phyloP scores from a whole-genome alignment of 257 asterid species.

The Mitragyna speciosa region DNA sequence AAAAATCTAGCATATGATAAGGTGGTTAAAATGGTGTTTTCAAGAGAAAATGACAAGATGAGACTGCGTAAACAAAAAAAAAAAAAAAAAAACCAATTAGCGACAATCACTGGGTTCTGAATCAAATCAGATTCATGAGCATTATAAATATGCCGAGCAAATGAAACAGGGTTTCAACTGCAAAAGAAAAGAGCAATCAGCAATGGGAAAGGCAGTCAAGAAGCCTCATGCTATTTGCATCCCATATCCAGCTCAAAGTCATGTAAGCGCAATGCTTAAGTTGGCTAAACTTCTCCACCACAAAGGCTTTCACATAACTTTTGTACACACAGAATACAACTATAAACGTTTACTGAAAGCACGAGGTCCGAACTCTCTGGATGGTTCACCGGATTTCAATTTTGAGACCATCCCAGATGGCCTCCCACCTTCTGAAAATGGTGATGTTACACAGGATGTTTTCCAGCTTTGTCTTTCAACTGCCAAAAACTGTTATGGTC shows the following conservation, averaged over 20 bases:
- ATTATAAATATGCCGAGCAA: neutral
- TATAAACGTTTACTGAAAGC: conserved; percentile 17
- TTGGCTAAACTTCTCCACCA: conserved; percentile 21
- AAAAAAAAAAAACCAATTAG: no score
- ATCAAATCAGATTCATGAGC: neutral
- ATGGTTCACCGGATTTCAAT: neutral
- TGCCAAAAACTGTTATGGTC: neutral
- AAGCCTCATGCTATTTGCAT: conserved; percentile 29
- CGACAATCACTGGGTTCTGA: no score
- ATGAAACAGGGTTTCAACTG: neutral
- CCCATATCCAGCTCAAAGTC: conserved; percentile 30
- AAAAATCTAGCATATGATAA: no score
- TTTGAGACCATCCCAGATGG: conserved; percentile 27
- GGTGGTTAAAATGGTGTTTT: no score
- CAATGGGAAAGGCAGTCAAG: neutral
- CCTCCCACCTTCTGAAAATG: conserved; percentile 4
- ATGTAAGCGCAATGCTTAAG: conserved; percentile 21
- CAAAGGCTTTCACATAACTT: conserved; percentile 28
- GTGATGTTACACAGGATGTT: conserved; percentile 6
- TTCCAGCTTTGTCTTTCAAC: conserved; percentile 7
- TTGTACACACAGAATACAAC: conserved; percentile 29
- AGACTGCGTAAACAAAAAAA: no score
- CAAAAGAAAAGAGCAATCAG: neutral
- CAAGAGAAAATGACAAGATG: no score
- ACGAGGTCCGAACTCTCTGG: conserved; percentile 4